Evolutionary conservation across 2,329 filamentous ascomycete genomes (phyloP).

Genomic region (Lachnellula arida): DNA sequence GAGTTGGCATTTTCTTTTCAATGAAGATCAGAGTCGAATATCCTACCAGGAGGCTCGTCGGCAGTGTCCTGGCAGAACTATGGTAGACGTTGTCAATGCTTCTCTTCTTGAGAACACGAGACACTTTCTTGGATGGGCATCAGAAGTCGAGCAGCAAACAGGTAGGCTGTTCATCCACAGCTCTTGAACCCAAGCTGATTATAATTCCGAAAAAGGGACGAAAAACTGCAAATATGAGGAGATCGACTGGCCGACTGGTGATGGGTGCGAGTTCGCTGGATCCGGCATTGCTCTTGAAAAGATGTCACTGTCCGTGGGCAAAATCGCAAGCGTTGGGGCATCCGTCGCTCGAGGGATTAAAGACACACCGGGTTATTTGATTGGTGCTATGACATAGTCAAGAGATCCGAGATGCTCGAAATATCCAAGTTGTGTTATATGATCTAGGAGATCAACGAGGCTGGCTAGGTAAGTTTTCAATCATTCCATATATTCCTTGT

Average conservation of each 20-base stretch:
- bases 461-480: slow-evolving; percentile 1
- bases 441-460: slow-evolving; percentile 5
- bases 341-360: neutral
- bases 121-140: too few species aligned
- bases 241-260: too few species aligned
- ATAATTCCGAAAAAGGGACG: too few species aligned
- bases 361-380: neutral
- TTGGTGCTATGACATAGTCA: neutral
- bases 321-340: neutral
- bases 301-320: neutral
- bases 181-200: too few species aligned
- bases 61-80: neutral
- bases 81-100: neutral
- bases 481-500: too few species aligned
- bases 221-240: too few species aligned
- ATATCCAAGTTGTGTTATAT: slow-evolving; percentile 6
- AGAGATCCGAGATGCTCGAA: neutral
- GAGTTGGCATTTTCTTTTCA: neutral
- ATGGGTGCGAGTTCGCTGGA: neutral
- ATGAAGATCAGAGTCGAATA: neutral
- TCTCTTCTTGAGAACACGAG: neutral
- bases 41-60: neutral
- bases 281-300: neutral
- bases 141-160: too few species aligned
- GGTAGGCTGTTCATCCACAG: too few species aligned